Conservation (phyloP, 495 filamentous ascomycete genomes). For the Xylaria venustula region DNA sequence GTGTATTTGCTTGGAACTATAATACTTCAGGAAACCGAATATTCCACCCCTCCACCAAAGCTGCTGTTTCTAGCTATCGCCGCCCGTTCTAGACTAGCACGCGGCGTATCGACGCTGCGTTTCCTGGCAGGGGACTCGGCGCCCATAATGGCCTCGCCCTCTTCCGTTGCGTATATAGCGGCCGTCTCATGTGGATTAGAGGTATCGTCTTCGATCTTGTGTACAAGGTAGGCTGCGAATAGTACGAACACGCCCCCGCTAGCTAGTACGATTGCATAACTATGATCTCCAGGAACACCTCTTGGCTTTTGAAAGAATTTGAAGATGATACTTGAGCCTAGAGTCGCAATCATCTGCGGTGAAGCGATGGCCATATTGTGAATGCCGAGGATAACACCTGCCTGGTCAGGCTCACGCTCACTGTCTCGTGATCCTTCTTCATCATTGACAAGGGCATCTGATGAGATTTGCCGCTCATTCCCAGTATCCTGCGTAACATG, state of each 20-base stretch:
- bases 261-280: slow-evolving; percentile 80
- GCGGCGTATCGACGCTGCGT: slow-evolving; percentile 28
- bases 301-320: slow-evolving; percentile 76
- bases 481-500: slow-evolving; percentile 15
- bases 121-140: slow-evolving; percentile 31
- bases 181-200: slow-evolving; percentile 29
- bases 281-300: slow-evolving; percentile 77
- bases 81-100: slow-evolving; percentile 43
- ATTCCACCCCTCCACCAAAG: slow-evolving; percentile 45
- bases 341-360: slow-evolving; percentile 83
- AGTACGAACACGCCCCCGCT: slow-evolving; percentile 76
- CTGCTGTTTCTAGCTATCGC: slow-evolving; percentile 45
- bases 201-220: slow-evolving; percentile 45
- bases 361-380: slow-evolving; percentile 90
- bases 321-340: slow-evolving; percentile 80
- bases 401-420: slow-evolving; percentile 64
- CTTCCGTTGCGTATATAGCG: slow-evolving; percentile 36
- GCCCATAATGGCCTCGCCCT: slow-evolving; percentile 33
- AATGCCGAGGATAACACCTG: slow-evolving; percentile 83
- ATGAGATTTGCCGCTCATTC: neutral
- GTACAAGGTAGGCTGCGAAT: slow-evolving; percentile 68
- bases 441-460: slow-evolving; percentile 19
- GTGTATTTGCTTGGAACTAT: neutral
- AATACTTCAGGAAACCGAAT: slow-evolving; percentile 22
- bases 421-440: slow-evolving; percentile 31